These are phyloP conservation scores for Juncus effusus DNA, from an alignment of 176 grass and related monocot genomes.

Conservation along the genomic window DNA sequence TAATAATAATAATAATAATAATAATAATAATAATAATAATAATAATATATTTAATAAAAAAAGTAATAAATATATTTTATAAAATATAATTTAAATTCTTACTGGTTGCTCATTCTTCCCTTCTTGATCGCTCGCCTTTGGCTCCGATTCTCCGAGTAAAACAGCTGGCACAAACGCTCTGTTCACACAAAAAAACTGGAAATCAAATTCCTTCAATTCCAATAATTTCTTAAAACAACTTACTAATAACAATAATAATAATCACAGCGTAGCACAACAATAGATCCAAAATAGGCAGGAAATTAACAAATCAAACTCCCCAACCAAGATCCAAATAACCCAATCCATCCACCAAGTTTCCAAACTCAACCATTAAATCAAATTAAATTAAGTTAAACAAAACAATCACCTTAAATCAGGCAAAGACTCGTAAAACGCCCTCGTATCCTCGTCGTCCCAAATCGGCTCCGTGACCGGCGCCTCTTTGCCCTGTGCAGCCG, in stretches of 20 bases:
- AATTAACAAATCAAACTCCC: conserved; percentile 5
- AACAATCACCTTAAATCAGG: conserved; percentile 87
- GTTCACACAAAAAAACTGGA: conserved; percentile 28
- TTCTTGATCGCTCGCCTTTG: conserved; percentile 73
- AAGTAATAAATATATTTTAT: conserved; percentile 1
- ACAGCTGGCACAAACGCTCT: conserved; percentile 99
- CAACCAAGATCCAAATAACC: too few species aligned
- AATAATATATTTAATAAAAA: too few species aligned
- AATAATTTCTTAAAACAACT: too few species aligned
- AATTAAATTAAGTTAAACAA: neutral
- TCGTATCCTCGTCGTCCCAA: conserved; percentile 99
- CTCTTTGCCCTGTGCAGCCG: conserved; percentile 61
- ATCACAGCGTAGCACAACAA: too few species aligned
- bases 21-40: neutral
- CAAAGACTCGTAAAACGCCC: conserved; percentile 91
- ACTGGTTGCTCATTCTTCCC: conserved; percentile 78
- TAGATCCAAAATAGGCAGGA: conserved; percentile 19
- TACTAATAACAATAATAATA: too few species aligned
- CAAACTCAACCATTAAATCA: too few species aligned
- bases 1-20: too few species aligned
- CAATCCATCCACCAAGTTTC: conserved; percentile 2
- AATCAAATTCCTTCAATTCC: too few species aligned
- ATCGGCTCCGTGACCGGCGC: conserved; percentile 71
- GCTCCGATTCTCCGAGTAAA: conserved; percentile 84
- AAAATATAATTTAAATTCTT: conserved; percentile 40